Base-by-base conservation (phyloP, 2,329 filamentous ascomycete species). In the Macrophomina tecta region DNA sequence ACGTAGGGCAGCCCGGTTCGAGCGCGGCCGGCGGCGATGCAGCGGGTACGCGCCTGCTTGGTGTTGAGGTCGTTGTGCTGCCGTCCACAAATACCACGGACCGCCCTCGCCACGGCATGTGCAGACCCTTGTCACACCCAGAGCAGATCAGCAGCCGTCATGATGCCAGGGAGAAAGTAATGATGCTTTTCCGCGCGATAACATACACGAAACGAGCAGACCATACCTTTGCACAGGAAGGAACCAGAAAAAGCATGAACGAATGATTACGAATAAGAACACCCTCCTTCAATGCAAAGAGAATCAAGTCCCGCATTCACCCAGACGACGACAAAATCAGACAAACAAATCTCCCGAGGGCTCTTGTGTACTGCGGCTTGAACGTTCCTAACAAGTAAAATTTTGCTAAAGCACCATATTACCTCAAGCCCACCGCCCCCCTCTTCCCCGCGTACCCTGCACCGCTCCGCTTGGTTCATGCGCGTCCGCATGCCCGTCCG, bases 331-430 rank as follows among this genome's bases (percentile, higher is more conserved):
- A 62, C 11, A 49, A 62, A 38, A 18, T 60, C 56, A 60, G 40
- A 60, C 55, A 60, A 32, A 32, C 16, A 60, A 30, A 49, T 38
- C n/a, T 45, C 58, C 58, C 42, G 16, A 40, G 32, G 58, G 58
- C 58, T 62, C n/a, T 62, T 62, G 58, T 62, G 58, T 62, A 49
- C 58, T 48, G 32, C 42, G 58, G 45, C 58, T 62, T 62, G 45
- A 42, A 62, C 48, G 46, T 45, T 53, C 60, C 45, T 14, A 63
- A 64, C 49, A 23, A 64, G 61, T 64, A 64, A 64, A 45, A 63
- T 63, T 64, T 42, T 53, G 46, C 46, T 52, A 64, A 66, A 66
- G 64, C 53, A 66, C 64, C 52, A 55, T 55, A 56, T 56, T 58
- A 66, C 58, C 46, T 62, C 58, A 62, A 62, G 58, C 58, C 42